Percentiles rank a stretch among this genome's conserved stretches.
Conservation (phyloP, 495 filamentous ascomycete genomes). For the Penicillium riverlandense region DNA sequence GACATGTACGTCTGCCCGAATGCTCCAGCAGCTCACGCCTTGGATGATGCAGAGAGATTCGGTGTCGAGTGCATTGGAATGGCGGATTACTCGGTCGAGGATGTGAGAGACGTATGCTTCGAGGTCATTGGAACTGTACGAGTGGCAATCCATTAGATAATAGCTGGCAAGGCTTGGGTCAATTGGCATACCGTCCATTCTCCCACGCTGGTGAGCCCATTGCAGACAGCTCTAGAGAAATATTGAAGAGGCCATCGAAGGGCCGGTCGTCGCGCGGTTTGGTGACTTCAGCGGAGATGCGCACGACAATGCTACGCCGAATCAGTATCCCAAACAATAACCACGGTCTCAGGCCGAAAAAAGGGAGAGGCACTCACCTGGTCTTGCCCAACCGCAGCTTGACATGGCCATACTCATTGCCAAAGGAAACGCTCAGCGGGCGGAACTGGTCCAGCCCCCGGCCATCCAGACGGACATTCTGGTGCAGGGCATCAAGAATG, state of each 20-base stretch:
- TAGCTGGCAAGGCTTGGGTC: neutral
- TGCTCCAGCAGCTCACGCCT: slow-evolving; percentile 79
- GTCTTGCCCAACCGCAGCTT: slow-evolving; percentile 90
- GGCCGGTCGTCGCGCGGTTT: slow-evolving; percentile 80
- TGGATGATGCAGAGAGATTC: slow-evolving; percentile 93
- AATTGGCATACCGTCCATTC: slow-evolving; percentile 56
- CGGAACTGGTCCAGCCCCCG: slow-evolving; percentile 74
- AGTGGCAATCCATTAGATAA: slow-evolving; percentile 1
- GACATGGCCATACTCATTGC: slow-evolving; percentile 83
- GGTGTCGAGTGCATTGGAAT: slow-evolving; percentile 84
- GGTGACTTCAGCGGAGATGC: slow-evolving; percentile 81
- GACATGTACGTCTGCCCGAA: slow-evolving; percentile 86
- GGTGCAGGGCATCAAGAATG: slow-evolving; percentile 63
- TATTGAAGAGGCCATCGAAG: slow-evolving; percentile 90
- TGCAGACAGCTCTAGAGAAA: slow-evolving; percentile 82
- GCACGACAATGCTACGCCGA: slow-evolving; percentile 61
- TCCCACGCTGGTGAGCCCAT: slow-evolving; percentile 91
- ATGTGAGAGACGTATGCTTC: slow-evolving; percentile 80
- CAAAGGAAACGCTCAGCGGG: slow-evolving; percentile 68
- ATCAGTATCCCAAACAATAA: slow-evolving; percentile 1
- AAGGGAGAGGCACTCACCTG: slow-evolving; percentile 43
- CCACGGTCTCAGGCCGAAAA: neutral
- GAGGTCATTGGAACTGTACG: slow-evolving; percentile 56
- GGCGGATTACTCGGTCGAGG: slow-evolving; percentile 88
- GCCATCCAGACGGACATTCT: slow-evolving; percentile 76